Evolutionary conservation across 1,284 basidiomycete species (phyloP).

Genomic region (Fomitiporia mediterranea): DNA sequence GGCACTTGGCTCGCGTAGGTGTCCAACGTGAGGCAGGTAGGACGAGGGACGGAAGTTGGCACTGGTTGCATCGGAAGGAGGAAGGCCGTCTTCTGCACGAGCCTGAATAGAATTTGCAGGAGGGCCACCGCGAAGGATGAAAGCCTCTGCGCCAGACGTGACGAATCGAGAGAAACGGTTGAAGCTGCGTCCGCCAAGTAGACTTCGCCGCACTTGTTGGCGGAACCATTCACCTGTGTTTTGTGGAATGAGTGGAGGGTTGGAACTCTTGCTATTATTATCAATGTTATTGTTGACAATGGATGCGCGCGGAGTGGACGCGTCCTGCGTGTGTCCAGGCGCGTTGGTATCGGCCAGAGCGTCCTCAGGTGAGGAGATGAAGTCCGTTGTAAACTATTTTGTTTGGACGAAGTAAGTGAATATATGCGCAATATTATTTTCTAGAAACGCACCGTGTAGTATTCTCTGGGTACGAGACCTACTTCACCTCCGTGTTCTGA

Average conservation of each 20-base stretch:
- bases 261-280: constrained; percentile 14
- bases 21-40: constrained; percentile 18
- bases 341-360: constrained; percentile 37
- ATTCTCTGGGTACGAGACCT: constrained; percentile 64
- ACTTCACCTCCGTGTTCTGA: constrained; percentile 42
- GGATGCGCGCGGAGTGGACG: constrained; percentile 47
- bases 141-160: constrained; percentile 79
- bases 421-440: constrained; percentile 1
- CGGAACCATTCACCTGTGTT: constrained; percentile 72
- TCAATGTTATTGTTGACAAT: no score
- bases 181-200: constrained; percentile 70
- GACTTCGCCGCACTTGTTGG: constrained; percentile 32
- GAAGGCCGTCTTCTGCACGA: constrained; percentile 20
- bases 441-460: constrained; percentile 59
- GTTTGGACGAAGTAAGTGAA: neutral
- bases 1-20: constrained; percentile 6
- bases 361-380: constrained; percentile 40
- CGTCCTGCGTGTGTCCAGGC: constrained; percentile 27
- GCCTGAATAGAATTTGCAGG: neutral
- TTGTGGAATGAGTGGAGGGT: constrained; percentile 56
- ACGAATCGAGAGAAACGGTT: constrained; percentile 84
- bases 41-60: constrained; percentile 12
- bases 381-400: constrained; percentile 56
- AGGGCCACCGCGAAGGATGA: constrained; percentile 55
- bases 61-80: constrained; percentile 28